Percentiles rank a stretch among this genome's conserved stretches.
Conservation (phyloP, 139 green algal genomes). For the Yamagishiella unicocca region DNA sequence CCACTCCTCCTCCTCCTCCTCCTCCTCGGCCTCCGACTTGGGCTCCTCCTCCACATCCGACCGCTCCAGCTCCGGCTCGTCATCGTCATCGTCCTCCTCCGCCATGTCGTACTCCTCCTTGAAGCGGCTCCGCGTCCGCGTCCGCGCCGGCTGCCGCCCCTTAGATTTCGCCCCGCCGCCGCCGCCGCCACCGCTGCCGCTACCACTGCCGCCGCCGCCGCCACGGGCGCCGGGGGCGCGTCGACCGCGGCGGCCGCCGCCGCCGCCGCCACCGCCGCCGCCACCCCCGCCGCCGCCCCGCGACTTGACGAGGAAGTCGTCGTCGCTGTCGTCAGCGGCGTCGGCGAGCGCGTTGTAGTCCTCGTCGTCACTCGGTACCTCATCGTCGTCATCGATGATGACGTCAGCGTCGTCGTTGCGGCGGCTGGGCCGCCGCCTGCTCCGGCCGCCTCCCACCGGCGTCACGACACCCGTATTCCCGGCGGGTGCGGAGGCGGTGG, state of each 20-base stretch:
- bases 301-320: not conserved
- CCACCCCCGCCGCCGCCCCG: not conserved
- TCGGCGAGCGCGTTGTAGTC: not conserved
- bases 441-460: not conserved
- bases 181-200: not conserved
- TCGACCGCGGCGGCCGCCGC: not conserved
- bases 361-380: not conserved
- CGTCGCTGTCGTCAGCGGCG: slow-evolving; percentile 7
- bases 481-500: not conserved
- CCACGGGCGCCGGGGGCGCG: not conserved
- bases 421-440: not conserved
- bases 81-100: slow-evolving; percentile 10
- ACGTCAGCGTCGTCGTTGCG: not conserved
- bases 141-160: not conserved
- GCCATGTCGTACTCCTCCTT: slow-evolving; percentile 21
- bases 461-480: not conserved
- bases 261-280: not conserved
- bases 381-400: not conserved
- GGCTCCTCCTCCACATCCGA: slow-evolving; percentile 15
- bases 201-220: not conserved
- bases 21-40: not conserved
- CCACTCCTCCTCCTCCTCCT: slow-evolving; percentile 39
- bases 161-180: not conserved
- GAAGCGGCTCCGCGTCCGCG: not conserved
- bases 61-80: not conserved